Evolutionary conservation across 306 rosid species (phyloP).

Genomic region (Gastrolobium villosum): DNA sequence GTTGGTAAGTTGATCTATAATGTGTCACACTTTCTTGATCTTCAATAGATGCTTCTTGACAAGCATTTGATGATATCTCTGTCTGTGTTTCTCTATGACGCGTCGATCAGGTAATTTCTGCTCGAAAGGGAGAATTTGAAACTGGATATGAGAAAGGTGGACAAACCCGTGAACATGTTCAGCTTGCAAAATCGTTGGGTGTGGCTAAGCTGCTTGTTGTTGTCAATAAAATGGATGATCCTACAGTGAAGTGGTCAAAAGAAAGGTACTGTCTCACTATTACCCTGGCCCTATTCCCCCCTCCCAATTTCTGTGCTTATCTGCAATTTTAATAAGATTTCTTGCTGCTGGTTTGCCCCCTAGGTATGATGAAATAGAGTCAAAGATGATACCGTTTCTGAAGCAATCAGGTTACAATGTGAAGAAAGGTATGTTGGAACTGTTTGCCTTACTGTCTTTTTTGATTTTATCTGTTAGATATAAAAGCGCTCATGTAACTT

Average conservation of each 20-base stretch:
- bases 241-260: conserved; percentile 85
- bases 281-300: neutral
- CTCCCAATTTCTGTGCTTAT: neutral
- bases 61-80: conserved; percentile 26
- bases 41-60: conserved; percentile 13
- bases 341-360: conserved; percentile 38
- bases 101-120: conserved; percentile 85
- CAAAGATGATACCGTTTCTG: conserved; percentile 95
- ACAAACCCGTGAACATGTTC: conserved; percentile 91
- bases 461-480: neutral
- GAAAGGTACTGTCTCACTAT: conserved; percentile 68
- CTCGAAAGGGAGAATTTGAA: conserved; percentile 98
- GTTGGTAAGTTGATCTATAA: conserved; percentile 72
- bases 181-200: conserved; percentile 84
- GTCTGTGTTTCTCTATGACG: neutral
- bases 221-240: conserved; percentile 84
- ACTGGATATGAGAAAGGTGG: conserved; percentile 94
- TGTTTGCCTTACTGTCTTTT: neutral
- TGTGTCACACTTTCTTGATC: conserved; percentile 9
- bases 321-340: neutral
- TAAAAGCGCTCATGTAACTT: neutral
- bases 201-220: conserved; percentile 78
- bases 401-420: conserved; percentile 92
- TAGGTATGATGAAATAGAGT: conserved; percentile 94
- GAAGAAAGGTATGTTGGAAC: conserved; percentile 74